These are phyloP conservation scores for Eucalyptus tenuipes DNA, from an alignment of 345 rosid species.

Conservation along the genomic window DNA sequence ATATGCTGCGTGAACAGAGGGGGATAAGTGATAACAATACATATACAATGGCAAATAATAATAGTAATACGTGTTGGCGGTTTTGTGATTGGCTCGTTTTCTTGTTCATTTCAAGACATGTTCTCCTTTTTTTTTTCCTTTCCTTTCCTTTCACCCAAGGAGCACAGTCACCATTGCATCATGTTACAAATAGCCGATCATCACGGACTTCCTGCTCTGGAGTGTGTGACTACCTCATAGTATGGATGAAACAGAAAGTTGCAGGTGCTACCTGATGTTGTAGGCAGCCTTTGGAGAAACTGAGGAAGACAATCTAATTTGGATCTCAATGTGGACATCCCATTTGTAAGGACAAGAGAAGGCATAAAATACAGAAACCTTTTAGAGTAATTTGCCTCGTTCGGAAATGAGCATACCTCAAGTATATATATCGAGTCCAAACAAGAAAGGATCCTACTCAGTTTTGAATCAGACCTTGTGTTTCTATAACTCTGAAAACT, in stretches of 20 bases:
- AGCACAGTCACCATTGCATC: neutral
- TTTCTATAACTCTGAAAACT: neutral
- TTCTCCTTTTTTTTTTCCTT: neutral
- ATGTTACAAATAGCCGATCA: neutral
- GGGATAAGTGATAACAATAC: neutral
- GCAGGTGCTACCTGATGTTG: neutral
- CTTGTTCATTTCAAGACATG: neutral
- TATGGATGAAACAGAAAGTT: neutral
- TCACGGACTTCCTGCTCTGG: neutral
- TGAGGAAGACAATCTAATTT: neutral
- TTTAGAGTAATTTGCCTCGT: neutral
- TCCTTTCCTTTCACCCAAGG: neutral
- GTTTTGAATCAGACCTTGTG: fast-evolving
- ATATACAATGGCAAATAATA: neutral
- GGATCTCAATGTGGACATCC: neutral
- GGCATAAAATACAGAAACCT: neutral
- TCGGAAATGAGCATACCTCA: neutral
- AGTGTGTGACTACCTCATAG: neutral
- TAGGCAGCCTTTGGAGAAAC: neutral
- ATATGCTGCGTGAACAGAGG: neutral
- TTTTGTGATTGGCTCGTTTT: neutral
- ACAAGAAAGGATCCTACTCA: neutral
- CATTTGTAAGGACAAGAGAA: neutral
- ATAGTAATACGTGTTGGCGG: neutral
- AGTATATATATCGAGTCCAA: neutral